Percentiles rank a stretch among this genome's conserved stretches.
phyloP scores from a whole-genome alignment of 139 green algal genomes.

The Tetradesmus lagerheimii region DNA sequence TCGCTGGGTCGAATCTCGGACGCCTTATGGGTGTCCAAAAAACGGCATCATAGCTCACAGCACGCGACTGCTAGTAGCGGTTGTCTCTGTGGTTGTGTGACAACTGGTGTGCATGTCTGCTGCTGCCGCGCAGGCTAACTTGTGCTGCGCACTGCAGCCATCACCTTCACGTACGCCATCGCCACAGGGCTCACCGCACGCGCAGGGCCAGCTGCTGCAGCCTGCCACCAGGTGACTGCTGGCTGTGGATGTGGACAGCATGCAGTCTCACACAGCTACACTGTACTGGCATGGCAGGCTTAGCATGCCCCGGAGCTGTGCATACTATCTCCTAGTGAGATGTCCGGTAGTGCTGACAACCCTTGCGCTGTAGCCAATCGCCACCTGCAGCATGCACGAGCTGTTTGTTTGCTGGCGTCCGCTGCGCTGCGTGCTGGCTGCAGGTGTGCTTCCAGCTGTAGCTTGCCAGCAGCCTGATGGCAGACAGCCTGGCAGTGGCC shows the following conservation, averaged over 20 bases:
- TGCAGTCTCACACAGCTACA: not conserved
- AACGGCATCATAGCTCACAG: too few relatives aligned
- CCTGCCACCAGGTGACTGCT: conserved; percentile 73
- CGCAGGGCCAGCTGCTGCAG: conserved; percentile 58
- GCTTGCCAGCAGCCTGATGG: conserved; percentile 78
- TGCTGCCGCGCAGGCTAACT: conserved; percentile 64
- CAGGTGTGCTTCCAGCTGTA: conserved; percentile 76
- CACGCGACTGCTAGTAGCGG: not conserved
- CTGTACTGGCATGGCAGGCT: too few relatives aligned
- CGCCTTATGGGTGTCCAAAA: too few relatives aligned
- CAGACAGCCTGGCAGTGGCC: conserved; percentile 85
- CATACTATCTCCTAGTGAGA: too few relatives aligned
- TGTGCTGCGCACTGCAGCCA: conserved; percentile 72
- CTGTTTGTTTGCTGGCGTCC: not conserved
- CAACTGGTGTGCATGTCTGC: not conserved
- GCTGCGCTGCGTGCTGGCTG: not conserved
- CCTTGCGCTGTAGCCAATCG: too few relatives aligned
- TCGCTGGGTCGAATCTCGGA: too few relatives aligned
- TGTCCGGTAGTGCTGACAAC: too few relatives aligned
- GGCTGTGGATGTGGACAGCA: too few relatives aligned
- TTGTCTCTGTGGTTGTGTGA: too few relatives aligned
- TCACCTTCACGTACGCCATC: conserved; percentile 70
- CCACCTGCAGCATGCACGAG: too few relatives aligned
- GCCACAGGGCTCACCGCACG: conserved; percentile 71
- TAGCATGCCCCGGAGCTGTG: too few relatives aligned